Evolutionary conservation across 2,329 filamentous ascomycete species (phyloP).

Genomic region (Alternaria brassicicola): DNA sequence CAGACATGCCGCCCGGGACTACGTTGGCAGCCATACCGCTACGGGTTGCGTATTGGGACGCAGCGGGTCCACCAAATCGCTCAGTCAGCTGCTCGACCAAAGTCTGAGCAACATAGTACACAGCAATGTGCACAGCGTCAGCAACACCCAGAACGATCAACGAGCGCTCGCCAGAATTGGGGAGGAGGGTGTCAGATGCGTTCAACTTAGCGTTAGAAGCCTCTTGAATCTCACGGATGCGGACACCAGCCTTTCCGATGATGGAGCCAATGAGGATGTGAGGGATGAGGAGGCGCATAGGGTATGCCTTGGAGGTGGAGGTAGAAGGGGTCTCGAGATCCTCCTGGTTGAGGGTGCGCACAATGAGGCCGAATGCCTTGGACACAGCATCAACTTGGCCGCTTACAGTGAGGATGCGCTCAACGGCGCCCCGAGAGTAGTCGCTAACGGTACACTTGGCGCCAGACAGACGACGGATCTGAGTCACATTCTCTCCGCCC

Average conservation of each 20-base stretch:
- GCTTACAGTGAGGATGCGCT: conserved; percentile 96
- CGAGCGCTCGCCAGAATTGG: conserved; percentile 95
- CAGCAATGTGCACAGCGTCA: conserved; percentile 97
- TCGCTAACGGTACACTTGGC: conserved; percentile 99
- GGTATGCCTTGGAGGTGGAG: conserved; percentile 95
- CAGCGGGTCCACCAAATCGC: conserved; percentile 91
- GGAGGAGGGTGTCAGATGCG: conserved; percentile 92
- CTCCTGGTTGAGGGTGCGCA: conserved; percentile 97
- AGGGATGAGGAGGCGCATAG: conserved; percentile 90
- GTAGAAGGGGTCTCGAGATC: conserved; percentile 86
- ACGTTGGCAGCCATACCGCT: conserved; percentile 92
- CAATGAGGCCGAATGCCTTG: conserved; percentile 98
- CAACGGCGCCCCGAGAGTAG: conserved; percentile 94
- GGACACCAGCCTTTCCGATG: conserved; percentile 94
- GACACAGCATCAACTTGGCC: conserved; percentile 95
- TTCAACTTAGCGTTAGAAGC: conserved; percentile 95
- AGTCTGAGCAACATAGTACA: conserved; percentile 98
- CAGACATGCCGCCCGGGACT: conserved; percentile 96
- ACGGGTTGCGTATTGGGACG: conserved; percentile 95
- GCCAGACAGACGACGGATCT: conserved; percentile 91
- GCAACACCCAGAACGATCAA: conserved; percentile 97
- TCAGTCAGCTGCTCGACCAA: conserved; percentile 96
- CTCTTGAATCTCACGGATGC: conserved; percentile 98
- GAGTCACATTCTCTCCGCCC: conserved; percentile 96
- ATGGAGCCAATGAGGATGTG: conserved; percentile 98